These are phyloP conservation scores for Psilocybe sp. DNA, from an alignment of 768 basidiomycete species.

Conservation along the genomic window DNA sequence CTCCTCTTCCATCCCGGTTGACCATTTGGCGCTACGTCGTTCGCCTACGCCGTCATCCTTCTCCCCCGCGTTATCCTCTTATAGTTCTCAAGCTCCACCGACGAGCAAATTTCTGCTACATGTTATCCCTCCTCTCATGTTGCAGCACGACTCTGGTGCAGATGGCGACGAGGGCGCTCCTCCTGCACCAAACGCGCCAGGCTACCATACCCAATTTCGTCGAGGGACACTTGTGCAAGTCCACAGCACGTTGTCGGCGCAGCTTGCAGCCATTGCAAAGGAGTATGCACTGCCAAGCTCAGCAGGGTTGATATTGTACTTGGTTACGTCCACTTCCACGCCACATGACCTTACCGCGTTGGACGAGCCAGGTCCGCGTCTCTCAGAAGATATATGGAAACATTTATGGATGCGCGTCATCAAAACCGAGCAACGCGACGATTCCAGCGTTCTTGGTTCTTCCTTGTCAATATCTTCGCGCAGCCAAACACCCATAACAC, in stretches of 20 bases:
- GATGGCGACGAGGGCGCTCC: conserved; percentile 46
- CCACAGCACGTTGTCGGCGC: conserved; percentile 77
- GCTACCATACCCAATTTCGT: conserved; percentile 77
- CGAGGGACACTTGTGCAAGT: conserved; percentile 88
- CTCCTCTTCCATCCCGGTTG: conserved; percentile 23
- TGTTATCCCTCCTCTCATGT: conserved; percentile 72
- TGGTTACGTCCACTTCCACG: conserved; percentile 42
- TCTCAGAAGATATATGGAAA: conserved; percentile 87
- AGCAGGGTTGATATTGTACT: conserved; percentile 78
- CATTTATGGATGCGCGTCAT: conserved; percentile 78
- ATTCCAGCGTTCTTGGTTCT: conserved; percentile 13
- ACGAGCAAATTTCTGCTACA: conserved; percentile 77
- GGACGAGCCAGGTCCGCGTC: conserved; percentile 70
- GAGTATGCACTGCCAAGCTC: conserved; percentile 93
- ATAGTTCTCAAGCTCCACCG: conserved; percentile 30
- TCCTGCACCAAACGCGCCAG: conserved; percentile 57
- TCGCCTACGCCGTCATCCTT: conserved; percentile 50
- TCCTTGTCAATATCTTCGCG: conserved; percentile 22
- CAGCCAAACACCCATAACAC: conserved; percentile 34
- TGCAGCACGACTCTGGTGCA: conserved; percentile 61
- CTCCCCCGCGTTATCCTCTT: conserved; percentile 30
- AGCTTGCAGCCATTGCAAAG: conserved; percentile 83
- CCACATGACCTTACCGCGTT: conserved; percentile 19
- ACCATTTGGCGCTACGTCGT: conserved; percentile 35
- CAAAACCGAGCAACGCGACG: conserved; percentile 55